These are phyloP conservation scores for Leccinum fibrillosum DNA, from an alignment of 768 basidiomycete genomes.

Conservation along the genomic window DNA sequence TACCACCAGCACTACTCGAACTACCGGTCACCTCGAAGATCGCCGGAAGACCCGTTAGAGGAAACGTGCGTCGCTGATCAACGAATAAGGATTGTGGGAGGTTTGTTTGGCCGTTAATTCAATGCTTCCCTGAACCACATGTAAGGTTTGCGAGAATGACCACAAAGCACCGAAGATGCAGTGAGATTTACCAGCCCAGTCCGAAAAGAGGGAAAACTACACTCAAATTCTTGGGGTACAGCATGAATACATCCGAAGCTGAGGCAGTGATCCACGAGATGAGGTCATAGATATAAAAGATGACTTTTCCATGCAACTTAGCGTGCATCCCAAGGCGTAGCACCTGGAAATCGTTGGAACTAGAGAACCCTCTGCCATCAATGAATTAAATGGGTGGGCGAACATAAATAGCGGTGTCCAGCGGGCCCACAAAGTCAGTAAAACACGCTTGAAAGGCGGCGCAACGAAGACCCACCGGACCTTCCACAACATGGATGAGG, in stretches of 20 bases:
- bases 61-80: neutral
- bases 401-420: neutral
- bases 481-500: neutral
- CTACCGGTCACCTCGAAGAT: neutral
- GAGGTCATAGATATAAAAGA: neutral
- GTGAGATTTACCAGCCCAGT: neutral
- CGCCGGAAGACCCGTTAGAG: neutral
- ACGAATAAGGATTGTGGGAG: neutral
- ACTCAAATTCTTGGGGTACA: neutral
- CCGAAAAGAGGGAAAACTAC: neutral
- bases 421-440: neutral
- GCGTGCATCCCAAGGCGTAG: neutral
- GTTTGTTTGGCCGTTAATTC: slow-evolving; percentile 2
- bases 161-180: neutral
- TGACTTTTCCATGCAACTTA: neutral
- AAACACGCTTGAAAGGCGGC: neutral
- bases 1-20: neutral
- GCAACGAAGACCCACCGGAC: neutral
- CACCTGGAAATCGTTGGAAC: neutral
- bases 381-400: neutral
- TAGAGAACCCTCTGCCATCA: neutral
- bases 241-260: neutral
- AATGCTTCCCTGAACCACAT: neutral
- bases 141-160: neutral
- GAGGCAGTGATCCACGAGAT: neutral